These are phyloP conservation scores for Boletus huronensis DNA, from an alignment of 768 basidiomycete genomes.

Conservation along the genomic window DNA sequence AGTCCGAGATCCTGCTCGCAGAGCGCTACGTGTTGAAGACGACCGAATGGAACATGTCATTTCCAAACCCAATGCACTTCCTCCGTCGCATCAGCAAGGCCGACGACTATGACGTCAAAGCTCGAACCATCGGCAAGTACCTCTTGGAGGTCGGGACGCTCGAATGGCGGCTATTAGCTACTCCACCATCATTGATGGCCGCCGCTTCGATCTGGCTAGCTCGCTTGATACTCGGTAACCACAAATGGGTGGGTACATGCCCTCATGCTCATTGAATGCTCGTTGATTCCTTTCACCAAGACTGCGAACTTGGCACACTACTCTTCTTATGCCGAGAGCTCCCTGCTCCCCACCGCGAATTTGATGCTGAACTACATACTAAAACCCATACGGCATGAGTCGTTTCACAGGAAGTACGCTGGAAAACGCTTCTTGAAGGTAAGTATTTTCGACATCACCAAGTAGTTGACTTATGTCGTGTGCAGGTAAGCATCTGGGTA, in stretches of 20 bases:
- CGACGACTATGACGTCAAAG: conserved; percentile 83
- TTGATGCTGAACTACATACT: conserved; percentile 87
- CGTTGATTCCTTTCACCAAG: conserved; percentile 38
- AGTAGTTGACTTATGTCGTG: background rate
- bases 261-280: background rate
- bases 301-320: conserved; percentile 84
- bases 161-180: conserved; percentile 73
- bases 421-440: conserved; percentile 84
- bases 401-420: conserved; percentile 87
- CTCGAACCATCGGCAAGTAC: conserved; percentile 87
- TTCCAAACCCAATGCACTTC: conserved; percentile 88
- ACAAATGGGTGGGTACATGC: conserved; percentile 72
- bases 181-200: conserved; percentile 74
- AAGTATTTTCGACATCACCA: conserved; percentile 6
- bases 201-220: conserved; percentile 88
- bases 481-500: conserved; percentile 77
- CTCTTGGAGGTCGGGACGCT: conserved; percentile 82
- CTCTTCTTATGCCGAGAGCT: conserved; percentile 77
- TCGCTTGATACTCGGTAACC: conserved; percentile 69
- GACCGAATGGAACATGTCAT: conserved; percentile 80
- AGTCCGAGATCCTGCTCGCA: conserved; percentile 81
- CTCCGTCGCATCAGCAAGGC: conserved; percentile 89
- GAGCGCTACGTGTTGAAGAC: conserved; percentile 87
- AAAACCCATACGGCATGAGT: conserved; percentile 66
- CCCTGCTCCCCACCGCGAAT: conserved; percentile 76